Evolutionary conservation across 805 yeast species (phyloP).

Genomic region (Kodamaea lidongshanica): DNA sequence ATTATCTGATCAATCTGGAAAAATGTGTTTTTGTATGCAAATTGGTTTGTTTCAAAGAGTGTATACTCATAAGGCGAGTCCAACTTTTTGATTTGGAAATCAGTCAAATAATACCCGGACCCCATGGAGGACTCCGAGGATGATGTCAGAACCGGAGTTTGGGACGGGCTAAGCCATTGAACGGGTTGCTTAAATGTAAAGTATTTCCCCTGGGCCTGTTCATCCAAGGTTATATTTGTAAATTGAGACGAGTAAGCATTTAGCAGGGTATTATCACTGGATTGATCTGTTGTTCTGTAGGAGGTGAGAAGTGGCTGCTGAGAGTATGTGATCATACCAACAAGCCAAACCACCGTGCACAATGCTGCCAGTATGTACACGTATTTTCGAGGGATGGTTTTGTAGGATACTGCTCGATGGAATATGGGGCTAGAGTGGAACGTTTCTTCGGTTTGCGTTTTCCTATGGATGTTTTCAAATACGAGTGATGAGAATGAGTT

Average conservation of each 20-base stretch:
- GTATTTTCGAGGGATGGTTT: too few species aligned
- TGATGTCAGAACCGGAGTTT: too few species aligned
- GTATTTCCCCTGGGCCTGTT: conserved; percentile 19
- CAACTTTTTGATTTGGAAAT: conserved; percentile 19
- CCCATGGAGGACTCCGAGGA: conserved; percentile 8
- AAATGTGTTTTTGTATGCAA: conserved; percentile 39
- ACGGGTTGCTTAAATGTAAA: conserved; percentile 13
- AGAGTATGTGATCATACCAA: conserved; percentile 24
- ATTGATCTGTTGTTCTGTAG: conserved; percentile 17
- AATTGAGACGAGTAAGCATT: conserved; percentile 22
- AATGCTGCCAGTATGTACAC: too few species aligned
- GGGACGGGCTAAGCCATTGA: conserved; percentile 23
- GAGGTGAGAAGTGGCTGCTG: conserved; percentile 14
- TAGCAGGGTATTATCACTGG: conserved; percentile 28
- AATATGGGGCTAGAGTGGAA: too few species aligned
- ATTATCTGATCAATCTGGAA: conserved; percentile 25
- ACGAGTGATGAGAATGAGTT: too few species aligned
- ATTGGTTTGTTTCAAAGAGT: conserved; percentile 25
- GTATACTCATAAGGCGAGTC: conserved; percentile 22
- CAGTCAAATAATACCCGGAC: conserved; percentile 28
- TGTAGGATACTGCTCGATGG: too few species aligned
- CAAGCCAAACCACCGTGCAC: conserved; percentile 20
- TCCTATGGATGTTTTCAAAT: too few species aligned
- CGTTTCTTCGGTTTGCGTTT: too few species aligned
- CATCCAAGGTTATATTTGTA: conserved; percentile 24